Evolutionary conservation across 306 rosid genomes (phyloP).

Genomic region (Cucumis cinereus): DNA sequence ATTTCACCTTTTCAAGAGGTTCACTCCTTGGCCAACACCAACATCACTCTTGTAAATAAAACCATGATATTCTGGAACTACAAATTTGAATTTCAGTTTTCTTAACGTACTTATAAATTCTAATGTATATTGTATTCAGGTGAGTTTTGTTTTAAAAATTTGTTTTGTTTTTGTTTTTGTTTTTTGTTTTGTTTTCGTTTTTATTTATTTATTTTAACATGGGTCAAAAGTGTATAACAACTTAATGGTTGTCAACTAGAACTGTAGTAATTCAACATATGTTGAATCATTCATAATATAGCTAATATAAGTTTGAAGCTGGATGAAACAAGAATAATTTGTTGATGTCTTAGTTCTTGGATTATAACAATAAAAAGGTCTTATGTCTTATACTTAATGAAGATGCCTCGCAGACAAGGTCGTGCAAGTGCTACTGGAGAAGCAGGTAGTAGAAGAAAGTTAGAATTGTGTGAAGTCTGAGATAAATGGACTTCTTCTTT

Average conservation of each 20-base stretch:
- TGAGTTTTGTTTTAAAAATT: too few species aligned
- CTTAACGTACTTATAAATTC: background rate
- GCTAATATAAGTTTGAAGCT: background rate
- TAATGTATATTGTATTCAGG: background rate
- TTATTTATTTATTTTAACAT: too few species aligned
- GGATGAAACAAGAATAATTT: background rate
- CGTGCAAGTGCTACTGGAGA: too few species aligned
- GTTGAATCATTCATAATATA: background rate
- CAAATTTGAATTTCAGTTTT: background rate
- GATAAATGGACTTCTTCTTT: background rate
- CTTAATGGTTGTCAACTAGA: background rate
- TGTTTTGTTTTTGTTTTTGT: too few species aligned
- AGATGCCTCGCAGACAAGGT: too few species aligned
- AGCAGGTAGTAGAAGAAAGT: too few species aligned
- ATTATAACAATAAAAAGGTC: background rate
- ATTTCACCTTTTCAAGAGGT: background rate
- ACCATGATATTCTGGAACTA: background rate
- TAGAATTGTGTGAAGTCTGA: too few species aligned
- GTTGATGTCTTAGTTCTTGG: background rate
- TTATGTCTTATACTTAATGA: background rate
- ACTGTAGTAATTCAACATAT: too few species aligned
- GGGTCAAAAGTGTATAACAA: too few species aligned
- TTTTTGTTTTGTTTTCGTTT: too few species aligned
- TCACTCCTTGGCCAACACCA: background rate
- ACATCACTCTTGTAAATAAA: background rate